Conservation (phyloP, 129 eudicot species). For the Sambucus nigra region DNA sequence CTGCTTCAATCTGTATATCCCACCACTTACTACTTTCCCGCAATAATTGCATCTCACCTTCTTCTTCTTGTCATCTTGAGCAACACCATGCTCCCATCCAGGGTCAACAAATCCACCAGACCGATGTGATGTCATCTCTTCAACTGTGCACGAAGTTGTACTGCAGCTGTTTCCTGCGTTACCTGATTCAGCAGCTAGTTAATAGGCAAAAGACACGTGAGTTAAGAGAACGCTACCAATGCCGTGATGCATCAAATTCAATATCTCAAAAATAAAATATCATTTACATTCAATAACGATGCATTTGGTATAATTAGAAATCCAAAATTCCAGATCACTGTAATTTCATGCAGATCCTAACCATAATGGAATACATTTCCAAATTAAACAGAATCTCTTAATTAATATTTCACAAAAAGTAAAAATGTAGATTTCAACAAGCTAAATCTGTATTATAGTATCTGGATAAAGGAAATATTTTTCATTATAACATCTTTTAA, state of each 20-base stretch:
- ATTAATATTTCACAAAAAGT: no score
- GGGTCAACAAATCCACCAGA: constrained; percentile 79
- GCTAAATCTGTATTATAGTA: no score
- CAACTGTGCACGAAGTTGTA: constrained; percentile 17
- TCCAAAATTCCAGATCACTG: neutral
- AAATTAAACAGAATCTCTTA: no score
- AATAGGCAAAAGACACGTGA: neutral
- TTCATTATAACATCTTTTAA: no score
- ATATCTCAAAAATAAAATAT: neutral
- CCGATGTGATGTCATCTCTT: constrained; percentile 63
- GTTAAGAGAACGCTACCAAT: neutral
- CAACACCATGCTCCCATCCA: constrained; percentile 95
- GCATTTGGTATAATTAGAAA: neutral
- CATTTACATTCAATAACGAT: neutral
- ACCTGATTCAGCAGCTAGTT: neutral
- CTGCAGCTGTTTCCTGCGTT: constrained; percentile 3
- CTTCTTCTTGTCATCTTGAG: constrained; percentile 90
- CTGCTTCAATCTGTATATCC: constrained; percentile 87
- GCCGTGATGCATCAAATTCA: neutral
- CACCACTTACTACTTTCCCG: constrained; percentile 95
- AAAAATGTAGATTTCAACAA: no score
- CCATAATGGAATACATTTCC: neutral
- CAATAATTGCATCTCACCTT: constrained; percentile 96
- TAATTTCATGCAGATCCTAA: neutral
- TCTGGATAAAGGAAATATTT: no score